Evolutionary conservation across 129 eudicot species (phyloP), one percentile per base, ranked within the genome.

Genomic region (Gnaphalium uliginosum): DNA sequence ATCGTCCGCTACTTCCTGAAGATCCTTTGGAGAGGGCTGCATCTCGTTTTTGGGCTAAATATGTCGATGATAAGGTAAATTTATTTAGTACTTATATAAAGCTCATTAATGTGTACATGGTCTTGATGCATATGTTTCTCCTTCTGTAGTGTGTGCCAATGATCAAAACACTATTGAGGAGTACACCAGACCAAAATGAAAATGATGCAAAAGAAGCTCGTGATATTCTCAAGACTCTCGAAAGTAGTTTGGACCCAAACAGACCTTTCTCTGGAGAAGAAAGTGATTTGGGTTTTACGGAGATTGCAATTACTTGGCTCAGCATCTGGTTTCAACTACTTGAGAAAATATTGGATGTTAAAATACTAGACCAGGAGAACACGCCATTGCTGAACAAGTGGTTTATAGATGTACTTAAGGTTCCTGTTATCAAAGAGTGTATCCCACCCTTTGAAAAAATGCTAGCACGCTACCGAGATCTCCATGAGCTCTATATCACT

Each of bases 1-100:
- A 72, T 37, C 73, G 35, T 69, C 80, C 81, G 0, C 71, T 85
- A 9, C 71, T 81, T 17, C 86, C 89, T 4, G 17, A 66, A 19
- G 82, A 85, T 75, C 79, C 86, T 43, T 37, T 63, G 25, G 77
- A 81, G 64, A 78, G 73, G 33, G 86, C 89, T 0, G 53, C 14
- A 37, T 73, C 86, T 5, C 79, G 86, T 2, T 82, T 85, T 48
- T 85, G 86, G 86, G 86, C 78, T 1, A 79, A 79, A 37, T 82
- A 70, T 69, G 80, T 58, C 9, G 58, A 51, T 51, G 58, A 51
- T 51, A 51, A 14, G 58, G 58, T 13, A 9, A 11, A 48, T 48
- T 48, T n/a, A n/a, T n/a, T n/a, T n/a, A n/a, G n/a, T n/a, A n/a
- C n/a, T n/a, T n/a, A n/a, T n/a, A n/a, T 48, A 15, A 30, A 30